Evolutionary conservation across 2,329 filamentous ascomycete genomes (phyloP).

Genomic region (Chlorencoelia australis): DNA sequence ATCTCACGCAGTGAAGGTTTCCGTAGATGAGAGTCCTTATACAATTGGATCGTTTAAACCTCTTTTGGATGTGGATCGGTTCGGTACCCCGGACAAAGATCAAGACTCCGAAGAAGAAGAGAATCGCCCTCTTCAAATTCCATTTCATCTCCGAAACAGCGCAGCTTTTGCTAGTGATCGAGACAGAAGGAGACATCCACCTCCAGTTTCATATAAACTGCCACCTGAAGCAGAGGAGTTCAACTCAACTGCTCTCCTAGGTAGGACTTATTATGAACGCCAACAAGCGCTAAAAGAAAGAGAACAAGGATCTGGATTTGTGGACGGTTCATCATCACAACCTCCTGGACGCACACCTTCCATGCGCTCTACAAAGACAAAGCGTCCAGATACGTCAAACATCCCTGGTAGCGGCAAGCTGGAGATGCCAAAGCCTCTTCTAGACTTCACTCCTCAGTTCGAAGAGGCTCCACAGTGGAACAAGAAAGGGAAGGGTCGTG

Average conservation of each 20-base stretch:
- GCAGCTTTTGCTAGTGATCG: conserved; percentile 6
- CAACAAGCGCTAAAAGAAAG: conserved; percentile 27
- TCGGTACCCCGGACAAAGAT: conserved; percentile 29
- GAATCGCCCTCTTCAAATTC: conserved; percentile 21
- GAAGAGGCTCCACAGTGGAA: conserved; percentile 51
- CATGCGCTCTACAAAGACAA: conserved; percentile 11
- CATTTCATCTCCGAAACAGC: conserved; percentile 24
- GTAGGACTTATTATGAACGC: conserved; percentile 38
- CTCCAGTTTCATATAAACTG: conserved; percentile 18
- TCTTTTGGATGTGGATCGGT: conserved; percentile 51
- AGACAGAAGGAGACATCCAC: conserved; percentile 17
- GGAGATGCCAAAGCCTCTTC: conserved; percentile 42
- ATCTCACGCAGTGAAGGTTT: conserved; percentile 25
- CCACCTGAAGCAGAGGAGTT: conserved; percentile 30
- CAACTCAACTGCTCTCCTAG: conserved; percentile 36
- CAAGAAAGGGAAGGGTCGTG: conserved; percentile 41
- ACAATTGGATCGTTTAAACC: conserved; percentile 60
- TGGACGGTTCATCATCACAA: conserved; percentile 43
- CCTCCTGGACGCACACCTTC: conserved; percentile 21
- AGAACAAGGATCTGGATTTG: conserved; percentile 33
- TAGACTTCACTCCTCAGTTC: conserved; percentile 58
- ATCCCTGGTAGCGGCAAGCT: conserved; percentile 6
- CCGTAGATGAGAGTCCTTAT: conserved; percentile 43
- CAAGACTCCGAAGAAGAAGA: conserved; percentile 20
- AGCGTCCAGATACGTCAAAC: conserved; percentile 4